Percentiles rank a stretch among this genome's conserved stretches.
Evolutionary conservation across 202 grass and related monocot genomes (phyloP).

Genomic region (Panicum hallii): DNA sequence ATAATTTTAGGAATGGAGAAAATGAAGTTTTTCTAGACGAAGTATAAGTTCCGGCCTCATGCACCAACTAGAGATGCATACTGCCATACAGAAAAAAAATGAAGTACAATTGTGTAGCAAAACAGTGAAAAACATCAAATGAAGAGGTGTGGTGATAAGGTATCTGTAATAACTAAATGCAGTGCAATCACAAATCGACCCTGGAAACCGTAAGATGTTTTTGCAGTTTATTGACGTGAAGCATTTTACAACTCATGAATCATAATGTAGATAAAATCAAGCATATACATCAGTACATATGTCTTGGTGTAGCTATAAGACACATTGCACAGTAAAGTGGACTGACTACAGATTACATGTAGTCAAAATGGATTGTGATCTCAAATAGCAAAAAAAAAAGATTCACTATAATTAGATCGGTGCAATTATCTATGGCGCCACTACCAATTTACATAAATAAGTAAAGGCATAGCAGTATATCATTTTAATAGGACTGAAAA

Average conservation of each 20-base stretch:
- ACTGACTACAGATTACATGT: slow-evolving; percentile 6
- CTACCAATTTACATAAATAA: neutral
- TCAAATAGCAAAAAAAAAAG: slow-evolving; percentile 17
- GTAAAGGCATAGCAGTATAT: slow-evolving; percentile 5
- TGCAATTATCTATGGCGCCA: neutral
- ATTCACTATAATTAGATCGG: neutral
- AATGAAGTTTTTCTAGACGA: neutral
- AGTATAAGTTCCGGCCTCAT: neutral
- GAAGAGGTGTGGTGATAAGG: neutral
- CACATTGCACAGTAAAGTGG: slow-evolving; percentile 2
- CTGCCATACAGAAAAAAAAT: slow-evolving; percentile 15
- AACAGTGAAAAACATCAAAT: slow-evolving; percentile 6
- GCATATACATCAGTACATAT: neutral
- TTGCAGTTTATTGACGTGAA: neutral
- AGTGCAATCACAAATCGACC: neutral
- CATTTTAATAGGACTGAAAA: slow-evolving; percentile 18
- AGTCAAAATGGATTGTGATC: slow-evolving; percentile 5
- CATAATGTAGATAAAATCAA: slow-evolving; percentile 24
- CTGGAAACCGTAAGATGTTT: neutral
- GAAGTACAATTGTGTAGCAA: neutral
- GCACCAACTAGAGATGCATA: neutral
- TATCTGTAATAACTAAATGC: neutral
- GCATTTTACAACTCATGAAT: slow-evolving; percentile 10
- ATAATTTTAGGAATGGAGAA: neutral
- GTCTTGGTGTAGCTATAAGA: slow-evolving; percentile 9